Evolutionary conservation across 2,329 filamentous ascomycete genomes (phyloP).

Genomic region (Neonectria ditissima): DNA sequence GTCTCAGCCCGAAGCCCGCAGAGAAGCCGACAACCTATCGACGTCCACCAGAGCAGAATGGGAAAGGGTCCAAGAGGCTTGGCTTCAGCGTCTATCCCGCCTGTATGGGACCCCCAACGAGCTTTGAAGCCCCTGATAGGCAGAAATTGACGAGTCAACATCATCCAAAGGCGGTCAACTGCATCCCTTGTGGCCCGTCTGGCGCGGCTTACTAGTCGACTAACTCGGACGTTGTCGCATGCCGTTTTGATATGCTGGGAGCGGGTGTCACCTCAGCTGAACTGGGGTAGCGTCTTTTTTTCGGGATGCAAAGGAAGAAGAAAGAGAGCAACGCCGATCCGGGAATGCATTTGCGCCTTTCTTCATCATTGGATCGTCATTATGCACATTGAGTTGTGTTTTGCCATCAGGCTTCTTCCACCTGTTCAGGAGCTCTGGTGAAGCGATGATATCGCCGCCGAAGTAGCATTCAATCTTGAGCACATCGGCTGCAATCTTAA

Average conservation of each 20-base stretch:
- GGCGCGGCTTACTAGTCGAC: slow-evolving; percentile 10
- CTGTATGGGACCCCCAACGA: slow-evolving; percentile 7
- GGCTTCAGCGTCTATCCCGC: slow-evolving; percentile 11
- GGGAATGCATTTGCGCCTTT: not conserved
- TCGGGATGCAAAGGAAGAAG: not conserved
- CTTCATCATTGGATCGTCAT: not conserved
- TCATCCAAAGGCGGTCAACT: slow-evolving; percentile 21
- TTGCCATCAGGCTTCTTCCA: not conserved
- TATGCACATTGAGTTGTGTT: not conserved
- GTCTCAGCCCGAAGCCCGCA: slow-evolving; percentile 19
- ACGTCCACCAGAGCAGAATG: not conserved
- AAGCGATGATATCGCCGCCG: not conserved
- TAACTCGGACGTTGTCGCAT: not conserved
- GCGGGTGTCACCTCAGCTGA: slow-evolving; percentile 40
- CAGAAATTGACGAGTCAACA: slow-evolving; percentile 1
- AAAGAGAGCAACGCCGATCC: not conserved
- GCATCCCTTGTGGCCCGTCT: slow-evolving; percentile 6
- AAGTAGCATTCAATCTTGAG: not conserved
- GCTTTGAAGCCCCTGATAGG: slow-evolving; percentile 19
- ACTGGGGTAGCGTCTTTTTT: slow-evolving; percentile 29
- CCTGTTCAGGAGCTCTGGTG: too few relatives aligned
- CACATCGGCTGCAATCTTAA: not conserved
- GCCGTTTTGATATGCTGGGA: slow-evolving; percentile 5
- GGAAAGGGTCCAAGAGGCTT: slow-evolving; percentile 6
- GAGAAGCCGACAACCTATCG: slow-evolving; percentile 10